Evolutionary conservation across 2,329 filamentous ascomycete genomes (phyloP), one percentile per base, ranked within the genome.

Genomic region (Colletotrichum melonis): DNA sequence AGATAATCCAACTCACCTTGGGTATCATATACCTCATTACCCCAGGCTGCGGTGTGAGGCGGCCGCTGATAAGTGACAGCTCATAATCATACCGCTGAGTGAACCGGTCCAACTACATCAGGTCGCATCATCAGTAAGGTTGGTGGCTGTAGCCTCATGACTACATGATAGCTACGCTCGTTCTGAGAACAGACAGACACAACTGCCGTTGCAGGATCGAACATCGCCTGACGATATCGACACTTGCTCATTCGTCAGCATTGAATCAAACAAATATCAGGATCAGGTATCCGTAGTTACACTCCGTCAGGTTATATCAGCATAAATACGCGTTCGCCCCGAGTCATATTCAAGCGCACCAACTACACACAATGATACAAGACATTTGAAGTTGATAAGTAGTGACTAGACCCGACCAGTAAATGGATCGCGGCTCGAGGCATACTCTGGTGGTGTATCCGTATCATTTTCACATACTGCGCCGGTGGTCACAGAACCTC

Each of bases 41-140:
- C 30, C 22, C 60, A 24, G 35, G 35, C 28, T 26, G n/a, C 24
- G 49, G 32, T 56, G 46, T 38, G 28, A 30, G 38, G 54, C n/a
- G 8, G 59, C 35, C 57, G 28, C 60, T 62, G 71, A 73, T 35
- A 70, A 70, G 59, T 73, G 70, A 73, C 35, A 70, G 57, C 63
- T 73, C 60, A 64, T n/a, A 69, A 54, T n/a, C 30, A 19, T 49
- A 19, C 38, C 32, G 58, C 30, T 64, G 69, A 63, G 58, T 63
- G 69, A 69, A 58, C 58, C 52, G 69, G 64, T 46, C 54, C 24
- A 49, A 66, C 64, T 32, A 11, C 26, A 57, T 42, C 46, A 28
- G 49, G 12, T 54, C 54, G 24, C 14, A 59, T 49, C 28, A 26
- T 22, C 65, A 56, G 28, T 16, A 12, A n/a, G 42, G 55, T 32